Evolutionary conservation across 768 basidiomycete genomes (phyloP), one percentile per base, ranked within the genome.

Genomic region (Peribolospora baueri): DNA sequence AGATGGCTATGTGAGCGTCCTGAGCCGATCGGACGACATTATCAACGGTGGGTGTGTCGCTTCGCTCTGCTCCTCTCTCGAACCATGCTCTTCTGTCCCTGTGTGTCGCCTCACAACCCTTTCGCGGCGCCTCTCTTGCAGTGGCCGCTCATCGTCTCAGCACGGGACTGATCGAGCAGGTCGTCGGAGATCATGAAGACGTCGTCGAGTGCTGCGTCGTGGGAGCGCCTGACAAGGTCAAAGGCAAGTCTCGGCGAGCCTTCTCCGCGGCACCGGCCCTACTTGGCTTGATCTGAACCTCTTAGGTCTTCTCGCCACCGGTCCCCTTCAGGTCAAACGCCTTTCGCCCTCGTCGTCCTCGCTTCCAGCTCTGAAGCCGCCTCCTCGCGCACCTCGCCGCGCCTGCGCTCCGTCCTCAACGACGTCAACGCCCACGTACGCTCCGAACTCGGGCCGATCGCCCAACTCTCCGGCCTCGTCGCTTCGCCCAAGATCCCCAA

Each of bases 151-250:
- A 54, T 14, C 53, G 53, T 14, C 53, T 54, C 11, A 40, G 46
- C 5, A 54, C 53, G 7, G 11, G 14, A 4, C 48, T 54, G 8
- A 10, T 54, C 8, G 53, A 54, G 53, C 53, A 54, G 40, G 53
- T 54, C 46, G 48, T 54, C 41, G 14, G 41, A 36, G 38, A 39
- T 36, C 53, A 54, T 38, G 46, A 45, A 5, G 36, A 38, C 53
- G 48, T 54, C 38, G 45, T 46, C 3, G 53, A 54, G 48, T 54
- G 53, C 48, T 54, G 53, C 38, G 53, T 54, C 53, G 53, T 54
- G 5, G 53, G 53, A 41, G 42, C 46, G 5, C 53, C 53, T 7
- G 53, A 54, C 46, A 45, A 40, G 10, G 42, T 54, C 11, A 54
- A 54, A 37, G 51, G 51, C 42, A 41, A 5, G 9, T 10, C 25